Evolutionary conservation across 352 stramenopile genomes (phyloP), one percentile per base, ranked within the genome.

Genomic region (Pythium rhizo-oryzae): DNA sequence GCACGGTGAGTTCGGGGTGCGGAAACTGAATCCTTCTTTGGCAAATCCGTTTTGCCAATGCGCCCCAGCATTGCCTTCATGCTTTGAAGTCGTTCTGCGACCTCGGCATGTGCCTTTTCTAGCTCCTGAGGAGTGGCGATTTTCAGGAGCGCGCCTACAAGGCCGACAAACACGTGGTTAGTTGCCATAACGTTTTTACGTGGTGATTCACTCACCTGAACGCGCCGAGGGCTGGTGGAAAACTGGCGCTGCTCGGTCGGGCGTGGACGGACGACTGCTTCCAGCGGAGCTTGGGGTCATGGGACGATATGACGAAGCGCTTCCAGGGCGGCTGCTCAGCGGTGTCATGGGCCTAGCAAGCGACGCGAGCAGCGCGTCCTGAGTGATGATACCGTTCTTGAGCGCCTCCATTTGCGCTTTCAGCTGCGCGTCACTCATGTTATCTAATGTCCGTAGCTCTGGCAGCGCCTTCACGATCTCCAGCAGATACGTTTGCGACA

Each of bases 361-460:
- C 11, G 67, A 69, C 43, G 60, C 62, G 8, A 79, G 62, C 13
- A 81, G 44, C 7, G 72, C 67, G 21, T 77, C 70, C 50, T 87
- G 77, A 0, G 71, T 74, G 19, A 85, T 74, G 11, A 62, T 49
- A 0, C 82, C 80, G 47, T 59, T 84, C 56, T 76, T 77, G 35
- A 90, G 59, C 19, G 69, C 79, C n/a, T 85, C 75, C 6, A 77
- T 62, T 47, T 81, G 74, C 21, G 55, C 63, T n/a, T 83, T 77
- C 8, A 89, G 63, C 52, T 84, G 73, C 8, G 70, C 46, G 30
- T 91, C 82, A 1, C 68, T 78, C 59, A 93, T 74, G 19, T 62
- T 77, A 49, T 93, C 82, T 4, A 93, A 71, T 16, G 85, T 90
- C 67, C 85, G 87, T 15, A 92, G 72, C 9, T 82, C 71, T 19